phyloP scores from a whole-genome alignment of 768 basidiomycete species.

The Lentinus tigrinus region DNA sequence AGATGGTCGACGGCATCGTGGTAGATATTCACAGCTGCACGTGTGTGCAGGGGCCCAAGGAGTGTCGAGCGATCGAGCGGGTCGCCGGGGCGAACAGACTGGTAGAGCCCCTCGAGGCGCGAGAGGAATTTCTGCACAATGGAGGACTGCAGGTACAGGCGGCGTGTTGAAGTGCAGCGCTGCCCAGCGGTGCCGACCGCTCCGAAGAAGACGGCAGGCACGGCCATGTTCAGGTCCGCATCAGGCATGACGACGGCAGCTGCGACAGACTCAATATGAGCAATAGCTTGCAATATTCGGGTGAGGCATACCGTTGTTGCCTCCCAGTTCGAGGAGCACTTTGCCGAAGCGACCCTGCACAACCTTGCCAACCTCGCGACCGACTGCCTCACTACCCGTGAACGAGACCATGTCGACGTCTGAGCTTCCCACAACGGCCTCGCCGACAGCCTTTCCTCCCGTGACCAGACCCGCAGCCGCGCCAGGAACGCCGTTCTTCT shows the following conservation, averaged over 20 bases:
- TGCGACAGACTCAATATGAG: conserved; percentile 28
- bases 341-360: conserved; percentile 91
- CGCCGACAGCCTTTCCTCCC: conserved; percentile 80
- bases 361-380: conserved; percentile 81
- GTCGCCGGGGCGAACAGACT: conserved; percentile 75
- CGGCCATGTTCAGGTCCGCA: conserved; percentile 86
- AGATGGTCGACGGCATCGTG: conserved; percentile 59
- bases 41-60: conserved; percentile 83
- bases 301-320: conserved; percentile 77
- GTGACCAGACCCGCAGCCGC: conserved; percentile 81
- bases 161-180: conserved; percentile 89
- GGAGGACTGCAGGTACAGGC: conserved; percentile 82
- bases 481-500: conserved; percentile 79
- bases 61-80: conserved; percentile 74
- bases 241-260: conserved; percentile 92
- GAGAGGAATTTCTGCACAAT: conserved; percentile 77
- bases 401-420: conserved; percentile 90
- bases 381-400: conserved; percentile 89
- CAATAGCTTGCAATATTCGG: no score
- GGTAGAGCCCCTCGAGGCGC: conserved; percentile 72
- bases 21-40: conserved; percentile 67
- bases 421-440: conserved; percentile 68
- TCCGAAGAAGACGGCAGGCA: conserved; percentile 90
- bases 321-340: conserved; percentile 86
- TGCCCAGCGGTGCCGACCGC: conserved; percentile 80